Evolutionary conservation across 1,284 basidiomycete genomes (phyloP).

Genomic region (Ganoderma boninense): DNA sequence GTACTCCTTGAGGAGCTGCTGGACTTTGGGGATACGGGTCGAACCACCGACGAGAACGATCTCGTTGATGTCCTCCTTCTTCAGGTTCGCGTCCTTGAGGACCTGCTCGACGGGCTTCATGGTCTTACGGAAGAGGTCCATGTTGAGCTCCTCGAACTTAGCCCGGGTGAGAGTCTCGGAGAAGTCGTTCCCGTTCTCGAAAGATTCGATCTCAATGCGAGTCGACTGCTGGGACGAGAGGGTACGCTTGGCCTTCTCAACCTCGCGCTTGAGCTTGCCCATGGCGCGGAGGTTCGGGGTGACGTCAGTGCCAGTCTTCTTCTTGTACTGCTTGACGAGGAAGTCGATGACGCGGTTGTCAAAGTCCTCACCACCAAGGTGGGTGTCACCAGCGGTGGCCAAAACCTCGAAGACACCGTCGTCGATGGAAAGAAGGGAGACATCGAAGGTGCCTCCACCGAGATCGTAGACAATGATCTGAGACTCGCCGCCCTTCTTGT

Average conservation of each 20-base stretch:
- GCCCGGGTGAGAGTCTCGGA: slow-evolving; percentile 96
- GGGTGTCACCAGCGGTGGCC: slow-evolving; percentile 98
- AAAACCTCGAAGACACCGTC: slow-evolving; percentile 98
- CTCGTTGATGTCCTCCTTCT: slow-evolving; percentile 98
- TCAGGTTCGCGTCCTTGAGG: slow-evolving; percentile 96
- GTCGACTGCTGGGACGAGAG: slow-evolving; percentile 82
- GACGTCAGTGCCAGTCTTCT: slow-evolving; percentile 93
- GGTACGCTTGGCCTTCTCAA: slow-evolving; percentile 99
- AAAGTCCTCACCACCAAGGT: slow-evolving; percentile 99
- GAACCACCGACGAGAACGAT: slow-evolving; percentile 95
- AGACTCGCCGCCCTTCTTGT: slow-evolving; percentile 93
- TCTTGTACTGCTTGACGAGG: slow-evolving; percentile 94
- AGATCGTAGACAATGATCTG: slow-evolving; percentile 95
- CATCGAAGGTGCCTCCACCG: slow-evolving; percentile 86
- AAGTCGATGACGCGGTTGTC: slow-evolving; percentile 96
- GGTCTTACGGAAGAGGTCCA: slow-evolving; percentile 98
- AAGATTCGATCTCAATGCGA: slow-evolving; percentile 81
- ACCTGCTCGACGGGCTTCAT: slow-evolving; percentile 99
- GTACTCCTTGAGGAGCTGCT: slow-evolving; percentile 95
- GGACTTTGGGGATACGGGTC: slow-evolving; percentile 98
- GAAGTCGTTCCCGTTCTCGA: slow-evolving; percentile 97
- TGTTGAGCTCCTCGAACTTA: slow-evolving; percentile 99
- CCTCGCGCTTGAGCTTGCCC: slow-evolving; percentile 97
- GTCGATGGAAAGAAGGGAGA: slow-evolving; percentile 96
- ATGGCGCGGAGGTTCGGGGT: slow-evolving; percentile 88